These are phyloP conservation scores for Ilyonectria destructans DNA, from an alignment of 2,329 filamentous ascomycete species.

Conservation along the genomic window DNA sequence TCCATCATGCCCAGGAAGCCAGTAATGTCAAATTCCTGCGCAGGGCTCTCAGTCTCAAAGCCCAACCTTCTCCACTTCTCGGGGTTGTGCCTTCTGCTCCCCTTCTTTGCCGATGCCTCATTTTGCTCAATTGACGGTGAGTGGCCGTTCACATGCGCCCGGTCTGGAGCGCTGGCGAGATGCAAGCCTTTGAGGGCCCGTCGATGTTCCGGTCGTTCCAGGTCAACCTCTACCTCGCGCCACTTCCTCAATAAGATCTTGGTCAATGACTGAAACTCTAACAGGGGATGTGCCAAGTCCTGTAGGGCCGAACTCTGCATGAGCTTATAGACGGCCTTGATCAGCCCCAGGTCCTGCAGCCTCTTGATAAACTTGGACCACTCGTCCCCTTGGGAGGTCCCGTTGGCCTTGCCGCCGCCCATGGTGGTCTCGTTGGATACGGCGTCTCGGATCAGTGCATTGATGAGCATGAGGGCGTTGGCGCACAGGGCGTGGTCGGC, in stretches of 20 bases:
- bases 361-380: constrained; percentile 97
- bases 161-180: constrained; percentile 82
- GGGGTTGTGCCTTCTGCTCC: constrained; percentile 82
- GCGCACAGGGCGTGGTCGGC: constrained; percentile 97
- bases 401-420: constrained; percentile 48
- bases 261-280: constrained; percentile 94
- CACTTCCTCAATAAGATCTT: constrained; percentile 91
- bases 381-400: constrained; percentile 72
- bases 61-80: constrained; percentile 95
- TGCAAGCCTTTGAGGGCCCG: constrained; percentile 90
- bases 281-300: constrained; percentile 88
- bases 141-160: constrained; percentile 58
- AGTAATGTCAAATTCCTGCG: constrained; percentile 85
- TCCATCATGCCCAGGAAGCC: constrained; percentile 99
- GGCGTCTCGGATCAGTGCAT: constrained; percentile 93
- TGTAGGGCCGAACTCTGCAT: constrained; percentile 96
- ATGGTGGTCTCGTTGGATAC: constrained; percentile 80
- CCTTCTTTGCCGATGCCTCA: constrained; percentile 65
- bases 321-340: constrained; percentile 90
- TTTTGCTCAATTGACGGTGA: constrained; percentile 56
- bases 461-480: constrained; percentile 95
- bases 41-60: constrained; percentile 92
- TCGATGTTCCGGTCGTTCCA: constrained; percentile 91
- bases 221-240: constrained; percentile 87
- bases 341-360: constrained; percentile 92